Evolutionary conservation across 257 asterid species (phyloP).

Genomic region (Plantago elongata): DNA sequence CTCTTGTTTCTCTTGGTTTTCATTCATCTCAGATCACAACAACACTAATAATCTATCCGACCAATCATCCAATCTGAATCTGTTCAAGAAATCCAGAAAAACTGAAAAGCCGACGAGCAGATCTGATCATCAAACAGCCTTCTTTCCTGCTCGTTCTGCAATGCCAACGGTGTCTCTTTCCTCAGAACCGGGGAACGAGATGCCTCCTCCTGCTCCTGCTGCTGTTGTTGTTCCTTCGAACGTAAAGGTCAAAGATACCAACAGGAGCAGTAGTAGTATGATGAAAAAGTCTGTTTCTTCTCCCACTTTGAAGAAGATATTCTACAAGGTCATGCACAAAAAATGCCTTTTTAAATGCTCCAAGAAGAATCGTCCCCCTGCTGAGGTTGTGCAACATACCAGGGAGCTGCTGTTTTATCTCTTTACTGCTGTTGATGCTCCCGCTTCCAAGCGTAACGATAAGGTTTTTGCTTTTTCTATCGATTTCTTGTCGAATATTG

Average conservation of each 20-base stretch:
- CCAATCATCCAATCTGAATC: no score
- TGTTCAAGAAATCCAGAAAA: no score
- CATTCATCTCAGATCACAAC: no score
- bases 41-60: no score
- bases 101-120: no score
- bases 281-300: constrained; percentile 22
- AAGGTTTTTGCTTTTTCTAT: constrained; percentile 21
- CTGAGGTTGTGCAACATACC: constrained; percentile 46
- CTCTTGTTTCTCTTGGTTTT: no score
- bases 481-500: background rate
- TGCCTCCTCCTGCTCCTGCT: constrained; percentile 28
- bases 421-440: constrained; percentile 21
- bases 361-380: constrained; percentile 47
- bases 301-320: constrained; percentile 41
- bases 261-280: background rate
- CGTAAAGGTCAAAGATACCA: constrained; percentile 12
- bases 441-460: constrained; percentile 34
- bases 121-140: no score
- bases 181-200: constrained; percentile 38
- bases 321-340: constrained; percentile 50
- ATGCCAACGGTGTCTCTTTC: constrained; percentile 38
- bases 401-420: constrained; percentile 39
- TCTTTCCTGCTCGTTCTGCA: background rate
- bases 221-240: no score
- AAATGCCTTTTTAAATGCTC: constrained; percentile 50